Evolutionary conservation across 208 protist genomes (phyloP).

Genomic region (Wallacemonas sp.): DNA sequence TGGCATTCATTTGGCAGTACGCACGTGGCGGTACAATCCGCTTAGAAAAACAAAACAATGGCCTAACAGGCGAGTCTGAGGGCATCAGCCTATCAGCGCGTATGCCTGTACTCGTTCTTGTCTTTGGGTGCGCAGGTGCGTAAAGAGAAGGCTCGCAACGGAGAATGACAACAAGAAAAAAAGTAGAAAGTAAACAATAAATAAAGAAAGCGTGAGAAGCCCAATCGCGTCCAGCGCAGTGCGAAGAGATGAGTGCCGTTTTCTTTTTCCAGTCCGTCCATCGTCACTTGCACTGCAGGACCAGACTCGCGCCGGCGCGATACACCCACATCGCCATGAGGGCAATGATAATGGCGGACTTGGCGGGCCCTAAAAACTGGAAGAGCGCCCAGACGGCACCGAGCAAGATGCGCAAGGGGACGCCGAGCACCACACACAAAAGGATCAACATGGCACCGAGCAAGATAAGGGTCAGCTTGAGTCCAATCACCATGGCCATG

Average conservation of each 20-base stretch:
- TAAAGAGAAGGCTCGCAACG: too few species aligned
- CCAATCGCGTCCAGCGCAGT: background rate
- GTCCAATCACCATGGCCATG: constrained; percentile 49
- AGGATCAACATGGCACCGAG: constrained; percentile 23
- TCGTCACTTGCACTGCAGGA: constrained; percentile 6
- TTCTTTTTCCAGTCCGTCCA: background rate
- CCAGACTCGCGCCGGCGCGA: constrained; percentile 8
- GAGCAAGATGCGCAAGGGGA: constrained; percentile 50
- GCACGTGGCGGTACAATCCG: too few species aligned
- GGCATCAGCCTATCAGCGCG: too few species aligned
- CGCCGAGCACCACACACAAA: constrained; percentile 32
- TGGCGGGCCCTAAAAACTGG: constrained; percentile 52
- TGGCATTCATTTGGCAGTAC: too few species aligned
- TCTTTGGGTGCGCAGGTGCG: constrained; percentile 13
- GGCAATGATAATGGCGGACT: constrained; percentile 27
- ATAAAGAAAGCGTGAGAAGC: background rate
- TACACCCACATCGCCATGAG: constrained; percentile 34
- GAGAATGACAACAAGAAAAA: background rate
- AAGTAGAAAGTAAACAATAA: background rate
- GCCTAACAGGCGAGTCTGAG: too few species aligned
- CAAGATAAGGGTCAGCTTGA: constrained; percentile 60
- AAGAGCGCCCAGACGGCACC: constrained; percentile 53
- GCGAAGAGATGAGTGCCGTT: too few species aligned
- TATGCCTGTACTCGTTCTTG: background rate
- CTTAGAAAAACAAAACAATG: too few species aligned